A percentile compares a stretch with the other conserved stretches of the same genome.
Evolutionary conservation across 371 early-diverging fungal genomes (phyloP).

Genomic region (Zancudomyces culisetae): DNA sequence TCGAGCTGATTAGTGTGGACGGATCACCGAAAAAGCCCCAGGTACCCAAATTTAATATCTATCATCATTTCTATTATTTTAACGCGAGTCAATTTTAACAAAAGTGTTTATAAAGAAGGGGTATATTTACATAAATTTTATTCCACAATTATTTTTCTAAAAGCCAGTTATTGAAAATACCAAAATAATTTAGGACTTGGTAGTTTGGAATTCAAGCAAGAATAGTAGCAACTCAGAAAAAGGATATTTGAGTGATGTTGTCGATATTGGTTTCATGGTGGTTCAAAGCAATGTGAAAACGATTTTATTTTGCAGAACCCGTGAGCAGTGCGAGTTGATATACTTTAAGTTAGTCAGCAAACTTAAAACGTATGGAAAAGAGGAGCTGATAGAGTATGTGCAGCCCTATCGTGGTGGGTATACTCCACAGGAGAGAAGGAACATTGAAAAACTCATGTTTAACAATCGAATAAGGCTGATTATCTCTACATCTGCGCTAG

Average conservation of each 20-base stretch:
- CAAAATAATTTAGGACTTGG: slow-evolving; percentile 3
- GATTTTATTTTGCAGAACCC: slow-evolving; percentile 28
- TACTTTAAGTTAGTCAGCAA: slow-evolving; percentile 27
- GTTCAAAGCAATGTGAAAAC: slow-evolving; percentile 20
- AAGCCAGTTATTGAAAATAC: too few species aligned
- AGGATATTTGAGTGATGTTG: not conserved
- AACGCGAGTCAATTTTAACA: too few species aligned
- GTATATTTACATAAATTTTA: too few species aligned
- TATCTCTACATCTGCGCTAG: slow-evolving; percentile 46
- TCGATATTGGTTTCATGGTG: slow-evolving; percentile 21
- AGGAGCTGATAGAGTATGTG: slow-evolving; percentile 15
- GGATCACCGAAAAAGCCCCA: not conserved
- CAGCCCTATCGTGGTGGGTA: slow-evolving; percentile 46
- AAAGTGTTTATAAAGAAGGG: too few species aligned
- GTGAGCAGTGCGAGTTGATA: slow-evolving; percentile 12
- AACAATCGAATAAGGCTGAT: slow-evolving; percentile 29
- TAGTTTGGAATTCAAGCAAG: slow-evolving; percentile 7
- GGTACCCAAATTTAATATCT: too few species aligned
- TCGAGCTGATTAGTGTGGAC: not conserved
- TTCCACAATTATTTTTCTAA: too few species aligned
- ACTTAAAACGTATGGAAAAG: slow-evolving; percentile 19
- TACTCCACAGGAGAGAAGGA: slow-evolving; percentile 27
- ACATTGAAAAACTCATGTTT: slow-evolving; percentile 36
- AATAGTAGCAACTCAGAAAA: not conserved
- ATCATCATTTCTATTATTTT: too few species aligned